phyloP scores from a whole-genome alignment of 176 grass and related monocot genomes.

The Juncus inflexus region DNA sequence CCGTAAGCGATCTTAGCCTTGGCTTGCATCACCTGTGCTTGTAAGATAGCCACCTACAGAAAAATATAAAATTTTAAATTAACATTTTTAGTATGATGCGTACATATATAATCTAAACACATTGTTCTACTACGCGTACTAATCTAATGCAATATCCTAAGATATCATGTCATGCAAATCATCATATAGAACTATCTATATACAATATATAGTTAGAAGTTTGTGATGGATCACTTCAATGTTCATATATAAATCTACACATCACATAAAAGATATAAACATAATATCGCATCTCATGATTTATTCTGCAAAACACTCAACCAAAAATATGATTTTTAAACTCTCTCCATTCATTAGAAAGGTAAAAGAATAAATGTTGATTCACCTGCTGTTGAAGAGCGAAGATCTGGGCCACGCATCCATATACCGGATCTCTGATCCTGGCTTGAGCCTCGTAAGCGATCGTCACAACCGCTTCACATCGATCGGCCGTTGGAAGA shows the following conservation, averaged over 20 bases:
- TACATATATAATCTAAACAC: too few relatives aligned
- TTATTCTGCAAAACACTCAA: too few relatives aligned
- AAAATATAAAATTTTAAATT: background rate
- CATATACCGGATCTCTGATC: conserved; percentile 80
- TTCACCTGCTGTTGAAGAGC: conserved; percentile 79
- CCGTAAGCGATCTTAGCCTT: conserved; percentile 69
- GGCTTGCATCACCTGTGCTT: conserved; percentile 87
- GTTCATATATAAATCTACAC: background rate
- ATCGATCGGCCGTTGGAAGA: conserved; percentile 66
- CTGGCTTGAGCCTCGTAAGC: conserved; percentile 81
- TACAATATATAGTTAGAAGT: too few relatives aligned
- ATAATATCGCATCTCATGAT: background rate
- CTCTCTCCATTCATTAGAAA: background rate
- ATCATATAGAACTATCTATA: too few relatives aligned
- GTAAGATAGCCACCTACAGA: conserved; percentile 67
- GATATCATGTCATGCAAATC: background rate
- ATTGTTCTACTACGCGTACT: too few relatives aligned
- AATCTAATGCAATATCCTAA: background rate
- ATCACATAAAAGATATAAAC: background rate
- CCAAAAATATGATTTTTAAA: too few relatives aligned
- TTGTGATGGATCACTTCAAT: background rate
- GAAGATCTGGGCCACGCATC: conserved; percentile 83
- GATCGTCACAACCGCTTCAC: conserved; percentile 87
- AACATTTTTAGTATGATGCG: background rate
- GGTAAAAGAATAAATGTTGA: background rate